Base-by-base conservation (phyloP, 352 stramenopile species). In the Pythium vanterpoolii region DNA sequence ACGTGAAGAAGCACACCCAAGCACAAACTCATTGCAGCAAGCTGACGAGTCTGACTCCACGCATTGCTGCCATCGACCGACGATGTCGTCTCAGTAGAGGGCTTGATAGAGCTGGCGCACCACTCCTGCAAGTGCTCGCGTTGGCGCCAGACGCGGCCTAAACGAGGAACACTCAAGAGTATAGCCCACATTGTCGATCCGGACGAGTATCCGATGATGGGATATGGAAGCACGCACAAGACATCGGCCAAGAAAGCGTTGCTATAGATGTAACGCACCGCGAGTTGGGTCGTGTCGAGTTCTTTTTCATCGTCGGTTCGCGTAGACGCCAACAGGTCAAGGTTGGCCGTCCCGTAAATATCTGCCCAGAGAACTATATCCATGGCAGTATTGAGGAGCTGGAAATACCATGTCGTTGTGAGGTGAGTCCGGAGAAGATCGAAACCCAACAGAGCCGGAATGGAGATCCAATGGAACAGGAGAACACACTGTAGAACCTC, bases 341-440 rank as follows among this genome's bases (percentile, higher is more conserved):
- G 39, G 30, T 88, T 76, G 7, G 77, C 61, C 19, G 73, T 84
- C 23, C 84, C 18, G 56, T 85, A 88, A 16, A 85, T 62, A 28
- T 88, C 78, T 0, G 62, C 26, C 5, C 55, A 50, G 5, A 86
- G 61, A 0, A 78, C 9, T 13, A 86, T 21, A 55, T 86, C 78
- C 13, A 69, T 30, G 5, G 74, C 0, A 6, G 33, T 49, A 26
- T 76, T 73, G 2, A 67, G 34, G 8, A 62, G 40, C 6, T 69
- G 50, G 0, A 78, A 56, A 3, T 49, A 36, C 27, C 30, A 51
- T 9, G 56, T 51, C 5, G 50, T 53, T 1, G 48, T 16, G 7
- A 52, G 27, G 14, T 58, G 48, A 1, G 50, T 58, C 33, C 74
- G 67, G 3, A 83, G 46, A 1, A 73, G 27, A 1, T 74, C 60